These are phyloP conservation scores for Linderina pennispora DNA, from an alignment of 192 early-diverging fungal species.

Conservation along the genomic window DNA sequence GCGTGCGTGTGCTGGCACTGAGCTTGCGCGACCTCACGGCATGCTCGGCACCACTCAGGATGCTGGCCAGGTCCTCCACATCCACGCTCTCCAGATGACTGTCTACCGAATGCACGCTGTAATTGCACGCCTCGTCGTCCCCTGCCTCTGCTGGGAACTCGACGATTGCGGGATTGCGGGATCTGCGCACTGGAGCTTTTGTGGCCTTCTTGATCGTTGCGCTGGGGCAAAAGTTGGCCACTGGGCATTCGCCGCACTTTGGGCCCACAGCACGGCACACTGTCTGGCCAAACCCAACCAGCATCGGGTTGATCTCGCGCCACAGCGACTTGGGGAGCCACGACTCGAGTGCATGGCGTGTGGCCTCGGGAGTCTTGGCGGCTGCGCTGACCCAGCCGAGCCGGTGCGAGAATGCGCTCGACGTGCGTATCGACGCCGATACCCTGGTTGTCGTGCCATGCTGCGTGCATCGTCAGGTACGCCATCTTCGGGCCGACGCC, in stretches of 20 bases:
- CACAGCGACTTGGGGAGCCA: constrained; percentile 84
- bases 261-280: constrained; percentile 71
- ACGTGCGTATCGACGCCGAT: constrained; percentile 98
- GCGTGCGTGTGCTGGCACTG: constrained; percentile 23
- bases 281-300: constrained; percentile 91
- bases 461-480: constrained; percentile 74
- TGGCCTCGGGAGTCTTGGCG: constrained; percentile 73
- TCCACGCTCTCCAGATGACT: constrained; percentile 28
- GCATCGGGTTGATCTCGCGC: constrained; percentile 78
- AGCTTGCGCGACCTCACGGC: constrained; percentile 38
- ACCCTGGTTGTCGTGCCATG: constrained; percentile 80
- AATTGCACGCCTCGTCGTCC: neutral
- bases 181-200: no score
- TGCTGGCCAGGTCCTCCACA: constrained; percentile 41
- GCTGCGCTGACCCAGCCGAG: constrained; percentile 81
- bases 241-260: constrained; percentile 74
- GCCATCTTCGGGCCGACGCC: constrained; percentile 96
- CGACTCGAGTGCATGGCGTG: constrained; percentile 62
- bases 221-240: constrained; percentile 60
- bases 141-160: no score
- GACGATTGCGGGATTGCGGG: no score
- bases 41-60: constrained; percentile 40
- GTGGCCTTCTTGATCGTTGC: constrained; percentile 30
- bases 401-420: constrained; percentile 80
- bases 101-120: neutral